Evolutionary conservation across 768 basidiomycete species (phyloP), one percentile per base, ranked within the genome.

Genomic region (Pulveroboletus sp.): DNA sequence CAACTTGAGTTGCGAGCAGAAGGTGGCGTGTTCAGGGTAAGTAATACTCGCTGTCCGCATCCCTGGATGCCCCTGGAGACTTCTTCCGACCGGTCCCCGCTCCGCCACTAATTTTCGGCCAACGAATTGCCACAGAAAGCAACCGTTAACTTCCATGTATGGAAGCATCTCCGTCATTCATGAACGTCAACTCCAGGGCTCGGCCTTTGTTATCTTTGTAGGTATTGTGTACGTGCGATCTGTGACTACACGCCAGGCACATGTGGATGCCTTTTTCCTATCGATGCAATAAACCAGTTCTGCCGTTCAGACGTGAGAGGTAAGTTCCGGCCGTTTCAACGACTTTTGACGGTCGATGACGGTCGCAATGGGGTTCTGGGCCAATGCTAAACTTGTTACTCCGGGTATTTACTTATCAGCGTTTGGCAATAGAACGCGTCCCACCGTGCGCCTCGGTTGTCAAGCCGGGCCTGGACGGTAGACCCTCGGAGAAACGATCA

Each of bases 11-110:
- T 58, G 47, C 46, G 44, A 47, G 6, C 19, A 48, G 40, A 56
- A 45, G 50, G 55, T 57, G 62, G 61, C 55, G 61, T 51, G 29
- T 24, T 50, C 62, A 62, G 61, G 61, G 61, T 48, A 41, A 54
- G 44, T 24, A 38, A 45, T 50, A 5, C 47, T 36, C 42, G 36
- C 36, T 47, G 26, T 36, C 22, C 34, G 36, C 56, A 42, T 38
- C 57, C 55, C 24, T 57, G 38, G 22, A n/a, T 43, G 20, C 30
- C 59, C 61, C 45, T 63, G 55, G 41, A 26, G 32, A 57, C 27
- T 44, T 37, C 50, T 36, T 41, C 46, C 52, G 55, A 44, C 47
- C 55, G 53, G 56, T 49, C 46, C 50, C 42, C 42, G 44, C 47
- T 24, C 40, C 40, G 44, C 37, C 35, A 54, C 17, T 37, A 29